These are phyloP conservation scores for Ophiostoma novo-ulmi DNA, from an alignment of 2,329 filamentous ascomycete species.

Conservation along the genomic window DNA sequence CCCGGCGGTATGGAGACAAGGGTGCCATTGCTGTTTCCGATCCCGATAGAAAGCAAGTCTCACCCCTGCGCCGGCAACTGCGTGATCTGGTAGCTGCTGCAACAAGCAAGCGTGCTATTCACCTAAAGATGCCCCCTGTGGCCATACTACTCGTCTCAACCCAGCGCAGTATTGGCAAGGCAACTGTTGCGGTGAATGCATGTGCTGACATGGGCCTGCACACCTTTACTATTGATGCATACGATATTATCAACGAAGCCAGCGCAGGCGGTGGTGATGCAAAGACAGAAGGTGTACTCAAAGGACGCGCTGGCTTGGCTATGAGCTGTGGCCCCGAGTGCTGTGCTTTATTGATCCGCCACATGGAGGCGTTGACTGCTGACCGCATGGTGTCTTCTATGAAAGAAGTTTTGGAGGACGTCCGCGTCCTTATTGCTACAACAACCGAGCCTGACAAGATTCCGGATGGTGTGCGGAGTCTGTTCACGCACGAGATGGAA, in stretches of 20 bases:
- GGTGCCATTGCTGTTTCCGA: conserved; percentile 42
- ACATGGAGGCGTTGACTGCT: conserved; percentile 84
- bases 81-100: conserved; percentile 82
- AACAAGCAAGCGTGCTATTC: conserved; percentile 79
- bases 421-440: conserved; percentile 82
- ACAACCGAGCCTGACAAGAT: conserved; percentile 95
- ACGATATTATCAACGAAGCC: conserved; percentile 90
- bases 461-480: conserved; percentile 77
- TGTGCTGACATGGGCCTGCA: conserved; percentile 88
- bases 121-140: conserved; percentile 79
- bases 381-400: conserved; percentile 84
- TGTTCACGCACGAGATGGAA: conserved; percentile 94
- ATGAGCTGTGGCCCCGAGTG: conserved; percentile 80
- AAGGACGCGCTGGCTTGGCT: conserved; percentile 80
- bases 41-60: conserved; percentile 45
- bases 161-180: conserved; percentile 88
- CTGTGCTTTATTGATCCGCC: conserved; percentile 78
- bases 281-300: conserved; percentile 86
- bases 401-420: conserved; percentile 74
- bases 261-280: conserved; percentile 81
- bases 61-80: conserved; percentile 60
- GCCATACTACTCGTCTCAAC: conserved; percentile 86
- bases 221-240: conserved; percentile 81
- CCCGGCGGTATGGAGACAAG: conserved; percentile 44
- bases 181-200: conserved; percentile 68